phyloP scores from a whole-genome alignment of 208 protist species.

The Trypanosomatidae sp. region DNA sequence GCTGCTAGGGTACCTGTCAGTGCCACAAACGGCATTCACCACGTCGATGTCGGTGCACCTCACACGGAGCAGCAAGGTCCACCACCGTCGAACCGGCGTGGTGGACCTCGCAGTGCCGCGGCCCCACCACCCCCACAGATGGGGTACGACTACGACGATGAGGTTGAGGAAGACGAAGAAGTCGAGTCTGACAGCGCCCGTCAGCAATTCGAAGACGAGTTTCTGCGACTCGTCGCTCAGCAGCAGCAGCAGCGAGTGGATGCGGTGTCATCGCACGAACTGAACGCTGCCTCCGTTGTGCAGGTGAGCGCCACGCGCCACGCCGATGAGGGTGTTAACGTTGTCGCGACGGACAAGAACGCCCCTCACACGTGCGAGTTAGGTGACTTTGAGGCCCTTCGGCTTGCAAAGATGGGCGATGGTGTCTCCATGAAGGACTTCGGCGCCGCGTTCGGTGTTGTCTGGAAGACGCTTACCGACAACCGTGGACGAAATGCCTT shows the following conservation, averaged over 20 bases:
- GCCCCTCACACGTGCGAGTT: conserved; percentile 33
- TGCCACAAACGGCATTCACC: not conserved
- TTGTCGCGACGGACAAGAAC: conserved; percentile 44
- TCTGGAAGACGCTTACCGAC: conserved; percentile 57
- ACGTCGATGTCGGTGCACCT: not conserved
- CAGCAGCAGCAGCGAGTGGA: conserved; percentile 23
- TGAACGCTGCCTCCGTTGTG: conserved; percentile 25
- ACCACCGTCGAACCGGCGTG: not conserved
- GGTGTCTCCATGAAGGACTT: conserved; percentile 55
- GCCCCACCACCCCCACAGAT: conserved; percentile 6
- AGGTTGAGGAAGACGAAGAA: conserved; percentile 33
- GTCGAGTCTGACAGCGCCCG: conserved; percentile 16
- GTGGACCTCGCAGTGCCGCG: not conserved
- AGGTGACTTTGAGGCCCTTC: conserved; percentile 84
- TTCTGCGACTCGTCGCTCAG: conserved; percentile 15
- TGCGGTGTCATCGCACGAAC: conserved; percentile 12
- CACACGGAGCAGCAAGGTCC: not conserved
- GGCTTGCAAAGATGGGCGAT: conserved; percentile 85
- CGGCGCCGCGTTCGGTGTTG: conserved; percentile 25
- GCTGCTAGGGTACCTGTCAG: not conserved
- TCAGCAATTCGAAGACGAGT: conserved; percentile 33
- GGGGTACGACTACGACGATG: conserved; percentile 27
- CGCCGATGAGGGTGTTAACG: conserved; percentile 33
- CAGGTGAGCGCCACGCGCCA: conserved; percentile 30
- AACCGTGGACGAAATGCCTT: conserved; percentile 76